phyloP scores from a whole-genome alignment of 805 yeast species.

The Komagataella ulmi region DNA sequence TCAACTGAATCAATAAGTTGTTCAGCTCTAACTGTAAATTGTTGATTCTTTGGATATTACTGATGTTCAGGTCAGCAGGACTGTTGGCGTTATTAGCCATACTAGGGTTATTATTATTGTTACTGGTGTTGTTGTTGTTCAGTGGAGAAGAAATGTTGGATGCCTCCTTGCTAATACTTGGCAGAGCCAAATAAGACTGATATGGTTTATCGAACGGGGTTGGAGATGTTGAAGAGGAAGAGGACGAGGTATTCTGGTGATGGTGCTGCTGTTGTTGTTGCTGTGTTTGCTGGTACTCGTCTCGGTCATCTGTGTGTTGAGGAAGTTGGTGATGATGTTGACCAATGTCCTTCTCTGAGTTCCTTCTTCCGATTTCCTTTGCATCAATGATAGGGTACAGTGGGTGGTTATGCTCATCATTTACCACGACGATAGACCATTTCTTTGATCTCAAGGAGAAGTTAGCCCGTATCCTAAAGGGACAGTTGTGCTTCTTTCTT shows the following conservation, averaged over 20 bases:
- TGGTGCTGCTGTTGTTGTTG: conserved; percentile 2
- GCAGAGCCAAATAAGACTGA: background rate
- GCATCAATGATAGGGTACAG: conserved; percentile 11
- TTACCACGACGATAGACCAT: conserved; percentile 51
- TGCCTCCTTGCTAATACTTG: background rate
- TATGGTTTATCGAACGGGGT: background rate
- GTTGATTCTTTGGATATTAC: conserved; percentile 1
- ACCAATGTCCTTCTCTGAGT: conserved; percentile 1
- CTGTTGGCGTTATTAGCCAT: background rate
- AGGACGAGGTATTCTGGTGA: conserved; percentile 2
- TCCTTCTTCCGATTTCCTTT: background rate
- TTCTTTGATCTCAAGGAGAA: conserved; percentile 33
- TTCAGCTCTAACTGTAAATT: conserved; percentile 14
- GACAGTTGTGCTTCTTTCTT: conserved; percentile 28
- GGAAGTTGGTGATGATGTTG: conserved; percentile 10
- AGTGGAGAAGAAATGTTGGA: background rate
- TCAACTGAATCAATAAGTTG: conserved; percentile 14
- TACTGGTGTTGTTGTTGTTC: background rate
- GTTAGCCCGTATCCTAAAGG: conserved; percentile 54
- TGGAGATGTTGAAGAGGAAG: background rate
- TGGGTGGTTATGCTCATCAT: conserved; percentile 47
- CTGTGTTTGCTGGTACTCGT: conserved; percentile 1
- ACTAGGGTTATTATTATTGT: background rate
- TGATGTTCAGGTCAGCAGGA: background rate
- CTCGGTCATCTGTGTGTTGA: conserved; percentile 6